phyloP scores from a whole-genome alignment of 805 yeast genomes.

The Kuraishia molischiana region DNA sequence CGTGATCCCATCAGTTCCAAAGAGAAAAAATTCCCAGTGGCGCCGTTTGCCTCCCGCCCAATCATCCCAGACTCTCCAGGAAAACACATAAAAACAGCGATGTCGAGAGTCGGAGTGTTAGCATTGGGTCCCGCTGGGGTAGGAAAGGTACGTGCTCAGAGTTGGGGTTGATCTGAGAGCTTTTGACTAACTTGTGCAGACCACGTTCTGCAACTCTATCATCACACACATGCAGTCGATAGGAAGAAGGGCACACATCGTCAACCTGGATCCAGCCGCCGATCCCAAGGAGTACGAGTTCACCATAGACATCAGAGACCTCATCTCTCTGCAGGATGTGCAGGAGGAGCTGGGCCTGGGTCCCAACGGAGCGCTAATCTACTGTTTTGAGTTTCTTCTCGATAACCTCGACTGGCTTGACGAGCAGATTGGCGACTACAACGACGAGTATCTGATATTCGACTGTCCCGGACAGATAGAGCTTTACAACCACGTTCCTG shows the following conservation, averaged over 20 bases:
- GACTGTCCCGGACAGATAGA: constrained; percentile 98
- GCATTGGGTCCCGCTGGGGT: constrained; percentile 98
- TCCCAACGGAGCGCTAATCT: constrained; percentile 89
- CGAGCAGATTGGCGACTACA: constrained; percentile 92
- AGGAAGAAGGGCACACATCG: constrained; percentile 91
- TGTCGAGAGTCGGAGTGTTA: constrained; percentile 93
- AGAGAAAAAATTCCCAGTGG: background rate
- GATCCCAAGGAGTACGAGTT: constrained; percentile 88
- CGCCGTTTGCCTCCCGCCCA: too few species aligned
- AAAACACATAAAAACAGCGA: constrained; percentile 21
- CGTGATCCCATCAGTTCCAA: too few species aligned
- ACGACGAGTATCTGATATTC: constrained; percentile 87
- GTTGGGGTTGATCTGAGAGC: background rate
- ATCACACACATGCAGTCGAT: constrained; percentile 81
- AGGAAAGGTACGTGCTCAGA: constrained; percentile 44
- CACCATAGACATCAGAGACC: constrained; percentile 84
- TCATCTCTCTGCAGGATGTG: constrained; percentile 85
- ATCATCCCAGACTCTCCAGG: too few species aligned
- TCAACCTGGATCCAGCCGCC: constrained; percentile 95
- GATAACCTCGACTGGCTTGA: constrained; percentile 95
- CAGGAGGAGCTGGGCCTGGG: constrained; percentile 93
- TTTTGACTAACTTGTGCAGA: too few species aligned
- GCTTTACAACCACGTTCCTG: constrained; percentile 88
- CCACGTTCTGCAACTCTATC: constrained; percentile 85
- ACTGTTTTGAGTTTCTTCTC: constrained; percentile 86